Base-by-base conservation (phyloP, 345 rosid genomes). In the Citrus glauca region DNA sequence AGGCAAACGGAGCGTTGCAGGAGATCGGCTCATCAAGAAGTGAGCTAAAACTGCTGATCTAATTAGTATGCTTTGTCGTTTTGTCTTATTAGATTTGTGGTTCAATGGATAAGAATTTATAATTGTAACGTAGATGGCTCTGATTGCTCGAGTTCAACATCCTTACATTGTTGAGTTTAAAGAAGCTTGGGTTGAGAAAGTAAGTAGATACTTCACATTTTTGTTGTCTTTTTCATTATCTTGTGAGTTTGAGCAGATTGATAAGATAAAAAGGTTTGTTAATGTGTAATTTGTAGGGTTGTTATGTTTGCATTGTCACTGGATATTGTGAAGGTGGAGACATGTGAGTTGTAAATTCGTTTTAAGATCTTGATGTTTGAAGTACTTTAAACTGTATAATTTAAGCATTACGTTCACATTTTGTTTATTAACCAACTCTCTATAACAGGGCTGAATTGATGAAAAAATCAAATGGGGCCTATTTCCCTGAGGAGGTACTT, bases 301-400 rank as follows among this genome's bases (percentile, higher is more conserved):
- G 98, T 88, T 96, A 90, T 84, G 98, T 96, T 81, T 96, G 99
- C 85, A 96, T 96, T 82, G 98, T 94, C 77, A 94, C 98, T 8
- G 98, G 99, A 83, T 96, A 96, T 81, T 96, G 99, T 79, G 99
- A 96, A 89, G 99, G 99, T 59, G 99, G 99, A 86, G 98, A 96
- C 86, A 96, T 96, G 99, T 96, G 91, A 89, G 97, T 90, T 79
- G 72, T 56, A 45, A 53, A 57, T 66, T 61, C 48, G 35, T 68
- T 10, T 38, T 30, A 3, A 65, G 60, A 42, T 63, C 77, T 74
- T 53, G 14, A 14, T 72, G 60, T 63, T 68, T 82, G 3, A 9
- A 40, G 8, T 25, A 57, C 75, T 75, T 66, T 50, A 45, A 66
- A 20, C 76, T 59, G 57, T 71, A 9, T 56, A 61, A 69, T 76